phyloP scores from a whole-genome alignment of 2,329 filamentous ascomycete genomes.

The Rhinocladiella similis region DNA sequence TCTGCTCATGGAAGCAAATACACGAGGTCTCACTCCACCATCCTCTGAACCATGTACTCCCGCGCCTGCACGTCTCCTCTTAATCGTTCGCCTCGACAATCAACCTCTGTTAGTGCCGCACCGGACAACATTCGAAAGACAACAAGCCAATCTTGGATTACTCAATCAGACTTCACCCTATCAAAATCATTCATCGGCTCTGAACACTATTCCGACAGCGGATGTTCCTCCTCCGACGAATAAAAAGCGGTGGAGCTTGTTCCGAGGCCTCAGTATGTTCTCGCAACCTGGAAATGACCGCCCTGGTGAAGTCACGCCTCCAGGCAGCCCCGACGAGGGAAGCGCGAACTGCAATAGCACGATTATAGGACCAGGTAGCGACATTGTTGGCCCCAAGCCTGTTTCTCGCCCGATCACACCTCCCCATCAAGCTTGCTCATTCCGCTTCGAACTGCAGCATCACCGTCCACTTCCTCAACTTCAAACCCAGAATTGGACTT shows the following conservation, averaged over 20 bases:
- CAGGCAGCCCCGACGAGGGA: constrained; percentile 37
- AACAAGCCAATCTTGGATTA: constrained; percentile 42
- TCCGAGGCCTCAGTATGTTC: constrained; percentile 49
- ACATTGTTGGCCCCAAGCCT: constrained; percentile 31
- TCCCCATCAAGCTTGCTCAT: constrained; percentile 57
- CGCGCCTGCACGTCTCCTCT: constrained; percentile 78
- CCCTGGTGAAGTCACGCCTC: constrained; percentile 43
- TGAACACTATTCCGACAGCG: constrained; percentile 33
- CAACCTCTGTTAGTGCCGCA: constrained; percentile 53
- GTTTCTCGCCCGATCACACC: constrained; percentile 38
- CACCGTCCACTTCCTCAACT: constrained; percentile 52
- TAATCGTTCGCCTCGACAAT: constrained; percentile 83
- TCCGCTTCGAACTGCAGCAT: constrained; percentile 70
- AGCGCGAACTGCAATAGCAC: constrained; percentile 1
- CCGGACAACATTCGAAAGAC: constrained; percentile 66
- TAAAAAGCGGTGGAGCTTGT: constrained; percentile 53
- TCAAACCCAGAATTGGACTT: constrained; percentile 52
- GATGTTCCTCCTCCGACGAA: constrained; percentile 28
- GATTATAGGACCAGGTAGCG: constrained; percentile 20
- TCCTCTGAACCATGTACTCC: constrained; percentile 82
- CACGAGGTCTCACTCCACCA: constrained; percentile 56
- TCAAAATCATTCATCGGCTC: constrained; percentile 37
- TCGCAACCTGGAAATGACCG: constrained; percentile 44
- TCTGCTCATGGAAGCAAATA: constrained; percentile 67
- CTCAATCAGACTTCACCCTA: constrained; percentile 35